These are phyloP conservation scores for Voacanga thouarsii DNA, from an alignment of 257 asterid species.

Conservation along the genomic window DNA sequence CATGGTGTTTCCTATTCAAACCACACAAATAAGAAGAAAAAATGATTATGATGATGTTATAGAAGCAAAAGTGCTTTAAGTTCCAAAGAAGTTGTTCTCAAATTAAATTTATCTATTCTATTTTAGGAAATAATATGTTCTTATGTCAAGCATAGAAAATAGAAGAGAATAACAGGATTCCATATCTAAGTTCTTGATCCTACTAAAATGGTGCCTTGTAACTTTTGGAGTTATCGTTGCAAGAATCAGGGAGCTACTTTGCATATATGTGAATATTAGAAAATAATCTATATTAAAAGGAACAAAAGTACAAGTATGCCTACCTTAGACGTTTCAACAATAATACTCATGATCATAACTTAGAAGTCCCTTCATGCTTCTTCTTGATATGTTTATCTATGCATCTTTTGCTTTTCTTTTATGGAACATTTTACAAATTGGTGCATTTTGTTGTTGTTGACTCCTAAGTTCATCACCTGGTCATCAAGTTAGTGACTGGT, in stretches of 20 bases:
- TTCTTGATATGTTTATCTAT: neutral
- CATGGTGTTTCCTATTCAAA: neutral
- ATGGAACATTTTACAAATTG: neutral
- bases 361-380: neutral
- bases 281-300: neutral
- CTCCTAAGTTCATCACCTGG: too few relatives aligned
- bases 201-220: slow-evolving; percentile 1
- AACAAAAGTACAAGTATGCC: neutral
- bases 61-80: neutral
- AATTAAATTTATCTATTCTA: neutral
- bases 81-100: neutral
- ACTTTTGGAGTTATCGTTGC: too few relatives aligned
- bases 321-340: neutral
- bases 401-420: neutral
- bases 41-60: neutral
- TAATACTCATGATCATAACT: neutral
- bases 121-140: neutral
- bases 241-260: neutral
- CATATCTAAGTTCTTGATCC: neutral
- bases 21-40: neutral
- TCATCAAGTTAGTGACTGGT: too few relatives aligned
- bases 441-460: neutral
- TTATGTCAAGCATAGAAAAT: neutral
- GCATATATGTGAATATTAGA: neutral
- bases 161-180: neutral